Conservation (phyloP, 2,329 filamentous ascomycete species). For the Fusarium staphyleae region DNA sequence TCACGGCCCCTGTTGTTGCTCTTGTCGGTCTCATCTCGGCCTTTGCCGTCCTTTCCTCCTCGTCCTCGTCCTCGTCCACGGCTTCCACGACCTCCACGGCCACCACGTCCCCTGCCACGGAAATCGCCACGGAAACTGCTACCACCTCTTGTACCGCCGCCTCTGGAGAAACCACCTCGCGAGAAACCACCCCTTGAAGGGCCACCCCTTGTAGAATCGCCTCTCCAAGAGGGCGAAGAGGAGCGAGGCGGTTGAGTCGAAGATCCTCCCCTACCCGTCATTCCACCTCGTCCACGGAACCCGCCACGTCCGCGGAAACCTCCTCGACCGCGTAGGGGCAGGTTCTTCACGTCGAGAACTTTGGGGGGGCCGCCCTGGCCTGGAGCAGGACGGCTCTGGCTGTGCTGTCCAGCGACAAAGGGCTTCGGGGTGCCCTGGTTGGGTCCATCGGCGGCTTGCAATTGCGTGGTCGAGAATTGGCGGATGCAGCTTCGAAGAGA, state of each 20-base stretch:
- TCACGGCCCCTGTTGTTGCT: conserved; percentile 39
- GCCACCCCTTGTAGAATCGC: conserved; percentile 4
- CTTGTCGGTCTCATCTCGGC: conserved; percentile 37
- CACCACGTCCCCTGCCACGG: conserved; percentile 14
- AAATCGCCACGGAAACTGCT: conserved; percentile 32
- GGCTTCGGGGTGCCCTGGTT: conserved; percentile 30
- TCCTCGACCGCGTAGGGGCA: conserved; percentile 40
- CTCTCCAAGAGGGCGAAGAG: not conserved
- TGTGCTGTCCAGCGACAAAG: conserved; percentile 39
- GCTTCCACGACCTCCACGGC: conserved; percentile 9
- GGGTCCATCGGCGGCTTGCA: conserved; percentile 42
- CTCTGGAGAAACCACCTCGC: not conserved
- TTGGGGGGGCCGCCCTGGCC: conserved; percentile 39
- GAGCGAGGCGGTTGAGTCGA: conserved; percentile 5
- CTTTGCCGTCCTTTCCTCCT: conserved; percentile 21
- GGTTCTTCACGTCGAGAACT: conserved; percentile 50
- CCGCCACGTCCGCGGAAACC: conserved; percentile 39
- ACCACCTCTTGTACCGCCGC: conserved; percentile 30
- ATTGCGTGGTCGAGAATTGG: conserved; percentile 50
- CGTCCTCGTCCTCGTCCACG: conserved; percentile 22
- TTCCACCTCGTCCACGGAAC: conserved; percentile 22
- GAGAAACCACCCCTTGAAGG: conserved; percentile 9
- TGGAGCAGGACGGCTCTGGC: conserved; percentile 8
- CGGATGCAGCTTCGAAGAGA: conserved; percentile 46
- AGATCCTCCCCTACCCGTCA: not conserved